phyloP scores from a whole-genome alignment of 441 rosid species.

The Francoa sonchifolia region DNA sequence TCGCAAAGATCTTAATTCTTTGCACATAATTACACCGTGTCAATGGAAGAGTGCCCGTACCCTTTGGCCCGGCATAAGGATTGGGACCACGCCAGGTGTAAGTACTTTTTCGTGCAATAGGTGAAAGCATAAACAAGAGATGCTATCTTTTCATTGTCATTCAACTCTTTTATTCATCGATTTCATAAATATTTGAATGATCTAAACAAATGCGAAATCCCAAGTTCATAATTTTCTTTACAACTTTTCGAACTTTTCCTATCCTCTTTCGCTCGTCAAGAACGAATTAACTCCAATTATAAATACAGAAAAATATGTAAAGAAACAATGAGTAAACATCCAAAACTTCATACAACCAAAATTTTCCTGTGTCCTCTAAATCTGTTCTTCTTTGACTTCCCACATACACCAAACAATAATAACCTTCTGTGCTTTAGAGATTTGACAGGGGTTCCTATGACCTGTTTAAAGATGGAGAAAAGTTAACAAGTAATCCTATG shows the following conservation, averaged over 20 bases:
- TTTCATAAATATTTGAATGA: conserved; percentile 14
- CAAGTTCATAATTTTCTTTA: conserved; percentile 13
- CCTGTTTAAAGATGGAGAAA: conserved; percentile 22
- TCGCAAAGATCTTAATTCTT: no score
- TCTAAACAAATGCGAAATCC: conserved; percentile 9
- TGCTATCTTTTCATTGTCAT: no score
- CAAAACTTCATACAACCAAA: background rate
- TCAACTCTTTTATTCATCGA: conserved; percentile 8
- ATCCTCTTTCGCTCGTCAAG: conserved; percentile 3
- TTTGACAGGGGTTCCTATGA: conserved; percentile 33
- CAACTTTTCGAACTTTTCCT: background rate
- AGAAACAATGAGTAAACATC: conserved; percentile 10
- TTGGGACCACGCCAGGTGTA: no score
- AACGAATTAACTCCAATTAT: conserved; percentile 14
- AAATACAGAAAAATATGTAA: conserved; percentile 16
- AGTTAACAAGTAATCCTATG: background rate
- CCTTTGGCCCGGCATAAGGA: no score
- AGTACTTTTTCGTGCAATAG: no score
- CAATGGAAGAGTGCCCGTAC: no score
- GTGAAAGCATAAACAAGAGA: no score
- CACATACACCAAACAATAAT: conserved; percentile 57
- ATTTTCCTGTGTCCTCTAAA: conserved; percentile 8
- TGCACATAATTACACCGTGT: no score
- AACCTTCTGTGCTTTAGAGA: conserved; percentile 30
- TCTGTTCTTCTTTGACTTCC: conserved; percentile 53